These are phyloP conservation scores for Hypomyces rosellus DNA, from an alignment of 2,329 filamentous ascomycete species.

Conservation along the genomic window DNA sequence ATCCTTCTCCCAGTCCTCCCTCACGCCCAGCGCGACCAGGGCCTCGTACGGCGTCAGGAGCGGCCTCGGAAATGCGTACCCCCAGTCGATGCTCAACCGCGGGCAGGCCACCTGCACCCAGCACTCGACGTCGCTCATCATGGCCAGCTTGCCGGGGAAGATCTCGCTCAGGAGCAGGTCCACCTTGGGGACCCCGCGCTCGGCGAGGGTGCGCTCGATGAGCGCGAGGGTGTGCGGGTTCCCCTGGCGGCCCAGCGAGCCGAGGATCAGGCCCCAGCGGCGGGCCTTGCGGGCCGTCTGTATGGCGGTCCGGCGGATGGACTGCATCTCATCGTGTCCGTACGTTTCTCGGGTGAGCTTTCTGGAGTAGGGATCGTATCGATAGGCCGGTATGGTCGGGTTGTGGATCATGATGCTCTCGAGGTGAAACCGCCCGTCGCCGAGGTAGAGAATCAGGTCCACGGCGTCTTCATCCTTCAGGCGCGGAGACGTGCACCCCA, in stretches of 20 bases:
- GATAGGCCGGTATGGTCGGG: constrained; percentile 79
- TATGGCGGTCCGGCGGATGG: constrained; percentile 72
- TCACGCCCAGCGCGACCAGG: constrained; percentile 75
- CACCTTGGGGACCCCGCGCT: constrained; percentile 70
- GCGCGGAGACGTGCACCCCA: constrained; percentile 90
- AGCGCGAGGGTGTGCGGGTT: constrained; percentile 88
- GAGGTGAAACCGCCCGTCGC: constrained; percentile 90
- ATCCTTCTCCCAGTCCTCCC: constrained; percentile 61
- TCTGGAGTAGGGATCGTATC: constrained; percentile 94
- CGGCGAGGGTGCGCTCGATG: constrained; percentile 71
- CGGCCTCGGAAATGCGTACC: constrained; percentile 86
- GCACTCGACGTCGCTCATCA: constrained; percentile 91
- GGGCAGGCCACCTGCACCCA: constrained; percentile 99
- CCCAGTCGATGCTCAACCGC: constrained; percentile 97
- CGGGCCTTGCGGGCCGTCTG: constrained; percentile 64
- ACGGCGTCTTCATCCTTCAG: constrained; percentile 53
- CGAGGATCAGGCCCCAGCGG: constrained; percentile 94
- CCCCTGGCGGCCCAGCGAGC: constrained; percentile 85
- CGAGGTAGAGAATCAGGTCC: constrained; percentile 80
- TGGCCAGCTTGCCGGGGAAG: constrained; percentile 87
- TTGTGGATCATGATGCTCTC: constrained; percentile 99
- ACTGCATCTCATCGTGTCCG: constrained; percentile 85
- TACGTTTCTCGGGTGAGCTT: constrained; percentile 89
- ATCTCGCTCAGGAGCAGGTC: constrained; percentile 90
- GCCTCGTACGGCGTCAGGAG: constrained; percentile 93